Conservation (phyloP, 225 moss, liverwort and hornwort genomes). For the Lunularia cruciata region DNA sequence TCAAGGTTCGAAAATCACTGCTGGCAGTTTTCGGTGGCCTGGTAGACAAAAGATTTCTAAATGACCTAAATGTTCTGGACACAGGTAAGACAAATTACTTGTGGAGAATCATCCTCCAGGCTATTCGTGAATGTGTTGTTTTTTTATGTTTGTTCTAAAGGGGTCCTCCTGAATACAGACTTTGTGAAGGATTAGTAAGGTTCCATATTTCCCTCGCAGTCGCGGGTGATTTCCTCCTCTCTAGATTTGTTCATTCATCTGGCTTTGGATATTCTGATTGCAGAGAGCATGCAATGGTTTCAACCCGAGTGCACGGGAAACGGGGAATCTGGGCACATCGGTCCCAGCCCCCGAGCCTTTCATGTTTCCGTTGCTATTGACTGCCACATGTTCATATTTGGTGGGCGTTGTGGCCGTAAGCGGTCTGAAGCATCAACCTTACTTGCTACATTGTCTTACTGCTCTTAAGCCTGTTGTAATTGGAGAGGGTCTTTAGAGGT, state of each 20-base stretch:
- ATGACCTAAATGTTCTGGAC: constrained; percentile 78
- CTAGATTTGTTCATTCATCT: not conserved
- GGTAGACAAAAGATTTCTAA: constrained; percentile 76
- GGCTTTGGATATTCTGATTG: constrained; percentile 18
- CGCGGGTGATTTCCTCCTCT: not conserved
- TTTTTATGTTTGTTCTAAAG: not conserved
- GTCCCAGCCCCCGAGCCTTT: constrained; percentile 91
- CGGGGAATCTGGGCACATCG: constrained; percentile 64
- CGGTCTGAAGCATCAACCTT: constrained; percentile 77
- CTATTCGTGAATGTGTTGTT: not conserved
- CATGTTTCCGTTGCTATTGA: constrained; percentile 95
- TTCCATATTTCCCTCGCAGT: not conserved
- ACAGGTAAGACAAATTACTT: too few species aligned
- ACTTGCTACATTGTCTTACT: constrained; percentile 17
- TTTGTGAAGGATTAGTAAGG: not conserved
- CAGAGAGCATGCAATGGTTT: constrained; percentile 84
- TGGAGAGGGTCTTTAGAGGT: too few species aligned
- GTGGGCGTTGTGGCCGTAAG: constrained; percentile 99
- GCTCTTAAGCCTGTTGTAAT: not conserved
- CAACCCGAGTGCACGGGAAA: constrained; percentile 74
- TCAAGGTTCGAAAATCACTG: constrained; percentile 72
- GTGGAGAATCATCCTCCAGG: too few species aligned
- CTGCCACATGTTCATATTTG: constrained; percentile 97
- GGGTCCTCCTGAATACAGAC: too few species aligned
- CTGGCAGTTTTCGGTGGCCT: constrained; percentile 91